These are phyloP conservation scores for Eucalyptus cladocalyx DNA, from an alignment of 345 rosid species.

Conservation along the genomic window DNA sequence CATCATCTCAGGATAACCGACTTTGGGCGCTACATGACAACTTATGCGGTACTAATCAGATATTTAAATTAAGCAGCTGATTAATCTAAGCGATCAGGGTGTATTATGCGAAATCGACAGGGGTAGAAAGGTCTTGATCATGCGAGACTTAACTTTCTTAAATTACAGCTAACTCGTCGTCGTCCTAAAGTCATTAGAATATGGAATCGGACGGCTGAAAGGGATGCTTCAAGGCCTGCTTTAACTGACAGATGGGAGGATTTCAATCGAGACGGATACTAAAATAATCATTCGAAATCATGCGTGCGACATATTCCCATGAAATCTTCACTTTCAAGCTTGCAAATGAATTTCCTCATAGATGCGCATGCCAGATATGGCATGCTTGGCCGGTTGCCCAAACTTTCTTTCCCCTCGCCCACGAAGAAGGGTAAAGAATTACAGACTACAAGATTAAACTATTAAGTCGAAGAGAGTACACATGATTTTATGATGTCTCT, in stretches of 20 bases:
- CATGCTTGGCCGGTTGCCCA: neutral
- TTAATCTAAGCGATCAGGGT: neutral
- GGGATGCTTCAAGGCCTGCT: neutral
- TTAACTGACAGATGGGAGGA: neutral
- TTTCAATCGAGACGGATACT: neutral
- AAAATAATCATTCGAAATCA: neutral
- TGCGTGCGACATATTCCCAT: neutral
- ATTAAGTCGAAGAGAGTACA: neutral
- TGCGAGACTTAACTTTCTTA: neutral
- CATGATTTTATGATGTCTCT: neutral
- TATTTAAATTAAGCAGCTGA: neutral
- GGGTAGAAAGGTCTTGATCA: neutral
- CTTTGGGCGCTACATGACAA: neutral
- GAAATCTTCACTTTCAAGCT: neutral
- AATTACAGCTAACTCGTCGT: neutral
- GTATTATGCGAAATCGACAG: neutral
- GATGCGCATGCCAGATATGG: neutral
- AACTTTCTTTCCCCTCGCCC: neutral
- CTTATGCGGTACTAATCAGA: neutral
- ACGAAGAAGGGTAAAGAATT: neutral
- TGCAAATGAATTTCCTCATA: neutral
- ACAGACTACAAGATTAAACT: neutral
- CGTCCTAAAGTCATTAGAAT: neutral
- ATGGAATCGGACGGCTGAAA: neutral
- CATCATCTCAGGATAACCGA: neutral